Base-by-base conservation (phyloP, 1,284 basidiomycete species). In the Volvariella surrecta region DNA sequence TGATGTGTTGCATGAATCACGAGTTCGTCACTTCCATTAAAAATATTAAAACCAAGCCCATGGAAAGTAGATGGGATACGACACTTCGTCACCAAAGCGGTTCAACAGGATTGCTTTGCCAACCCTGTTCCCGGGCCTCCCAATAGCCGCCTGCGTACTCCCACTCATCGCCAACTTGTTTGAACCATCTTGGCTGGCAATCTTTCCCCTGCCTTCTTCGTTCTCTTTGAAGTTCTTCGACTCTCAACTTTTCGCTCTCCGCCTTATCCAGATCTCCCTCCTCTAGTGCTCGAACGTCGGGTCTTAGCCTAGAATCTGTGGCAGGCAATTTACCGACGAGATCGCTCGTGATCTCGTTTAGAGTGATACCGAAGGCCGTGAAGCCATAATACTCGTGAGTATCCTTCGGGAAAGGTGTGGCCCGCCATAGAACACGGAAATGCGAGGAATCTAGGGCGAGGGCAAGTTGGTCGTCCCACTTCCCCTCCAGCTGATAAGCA, bases 211-310 rank as follows among this genome's bases (percentile, higher is more conserved):
- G 60, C 51, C 69, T 70, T 54, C 84, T 67, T 53, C 83, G 72
- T 46, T 80, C 82, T 52, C 86, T 71, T 60, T 81, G 82, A 59
- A 71, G 63, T 58, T 76, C 84, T 59, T 96, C 93, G 9, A 95
- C 64, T 22, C 73, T 68, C 20, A 67, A 60, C 64, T 96, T 96
- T 54, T 87, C 73, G 40, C 61, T 61, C 55, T 96, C 92, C 1
- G 92, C 91, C 38, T 67, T 55, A 46, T 90, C 82, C 2, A 88
- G 59, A 38, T 87, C 65, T 9, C 91, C 92, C 50, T 87, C 76
- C 60, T 96, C 93, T 37, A 94, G 68, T 3, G 89, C 88, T 21
- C 85, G 69, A 43, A 95, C 87, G 62, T 96, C 92, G 1, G 91
- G 88, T 28, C 92, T 74, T 46, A 79, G 68, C 22, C 93, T 76